A percentile compares a stretch with the other conserved stretches of the same genome.
phyloP scores from a whole-genome alignment of 805 yeast genomes.

The Nakazawaea wickerhamii region DNA sequence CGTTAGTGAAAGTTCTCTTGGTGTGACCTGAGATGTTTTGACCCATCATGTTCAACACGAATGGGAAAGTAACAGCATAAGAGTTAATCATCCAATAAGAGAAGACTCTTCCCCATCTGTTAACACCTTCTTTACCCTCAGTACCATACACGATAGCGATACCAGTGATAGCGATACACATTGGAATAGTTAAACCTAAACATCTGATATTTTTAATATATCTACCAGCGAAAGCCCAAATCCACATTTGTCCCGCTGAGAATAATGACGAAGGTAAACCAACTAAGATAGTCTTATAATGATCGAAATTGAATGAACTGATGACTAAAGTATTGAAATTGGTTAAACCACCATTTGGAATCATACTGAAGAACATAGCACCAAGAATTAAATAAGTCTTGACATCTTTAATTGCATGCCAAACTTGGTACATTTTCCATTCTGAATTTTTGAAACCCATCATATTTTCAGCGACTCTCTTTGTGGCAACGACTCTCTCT shows the following conservation, averaged over 20 bases:
- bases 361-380: conserved; percentile 21
- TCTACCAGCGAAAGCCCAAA: conserved; percentile 14
- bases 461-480: conserved; percentile 23
- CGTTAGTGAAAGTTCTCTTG: conserved; percentile 42
- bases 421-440: conserved; percentile 22
- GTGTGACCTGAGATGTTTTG: conserved; percentile 46
- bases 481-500: conserved; percentile 21
- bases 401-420: conserved; percentile 20
- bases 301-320: conserved; percentile 13
- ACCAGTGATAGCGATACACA: conserved; percentile 21
- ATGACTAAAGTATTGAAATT: conserved; percentile 24
- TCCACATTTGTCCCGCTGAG: conserved; percentile 15
- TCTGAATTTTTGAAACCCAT: conserved; percentile 25
- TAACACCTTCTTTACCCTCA: conserved; percentile 16
- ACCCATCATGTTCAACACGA: conserved; percentile 22
- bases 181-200: conserved; percentile 20
- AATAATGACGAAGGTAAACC: conserved; percentile 19
- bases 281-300: conserved; percentile 13
- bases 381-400: conserved; percentile 19
- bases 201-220: conserved; percentile 18
- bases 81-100: conserved; percentile 28
- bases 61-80: conserved; percentile 22
- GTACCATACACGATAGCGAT: conserved; percentile 22
- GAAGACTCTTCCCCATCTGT: conserved; percentile 25
- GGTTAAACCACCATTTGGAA: conserved; percentile 27